These are phyloP conservation scores for Postia placenta DNA, from an alignment of 768 basidiomycete genomes.

Conservation along the genomic window DNA sequence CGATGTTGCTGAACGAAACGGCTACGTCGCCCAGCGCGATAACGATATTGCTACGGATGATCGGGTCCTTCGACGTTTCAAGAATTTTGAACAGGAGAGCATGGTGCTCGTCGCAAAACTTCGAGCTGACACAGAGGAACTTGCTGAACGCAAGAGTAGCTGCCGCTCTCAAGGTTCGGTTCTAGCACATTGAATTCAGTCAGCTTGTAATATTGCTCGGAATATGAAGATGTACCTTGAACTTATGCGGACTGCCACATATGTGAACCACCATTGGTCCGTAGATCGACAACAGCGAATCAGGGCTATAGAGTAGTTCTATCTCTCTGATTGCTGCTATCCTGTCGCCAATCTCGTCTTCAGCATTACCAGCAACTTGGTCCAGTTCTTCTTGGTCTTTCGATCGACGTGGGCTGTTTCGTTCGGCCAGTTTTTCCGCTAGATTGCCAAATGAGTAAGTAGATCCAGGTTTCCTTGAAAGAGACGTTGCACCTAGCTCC, in stretches of 20 bases:
- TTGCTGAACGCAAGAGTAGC: slow-evolving; percentile 90
- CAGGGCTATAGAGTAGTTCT: slow-evolving; percentile 79
- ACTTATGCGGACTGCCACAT: slow-evolving; percentile 84
- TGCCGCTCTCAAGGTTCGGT: slow-evolving; percentile 77
- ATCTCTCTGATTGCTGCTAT: slow-evolving; percentile 80
- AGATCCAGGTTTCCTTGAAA: no score
- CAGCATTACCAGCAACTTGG: slow-evolving; percentile 94
- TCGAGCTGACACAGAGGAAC: slow-evolving; percentile 90
- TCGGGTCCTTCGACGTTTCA: slow-evolving; percentile 84
- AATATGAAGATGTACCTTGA: slow-evolving; percentile 70
- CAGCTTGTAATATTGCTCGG: neutral
- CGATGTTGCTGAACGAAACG: slow-evolving; percentile 94
- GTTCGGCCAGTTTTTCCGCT: slow-evolving; percentile 57
- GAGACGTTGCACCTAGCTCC: slow-evolving; percentile 51
- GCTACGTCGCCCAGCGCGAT: slow-evolving; percentile 98
- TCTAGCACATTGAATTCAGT: slow-evolving; percentile 40
- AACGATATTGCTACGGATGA: slow-evolving; percentile 92
- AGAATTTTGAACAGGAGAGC: slow-evolving; percentile 89
- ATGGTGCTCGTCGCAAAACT: slow-evolving; percentile 90
- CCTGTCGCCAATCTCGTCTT: slow-evolving; percentile 95
- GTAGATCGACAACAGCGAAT: slow-evolving; percentile 77
- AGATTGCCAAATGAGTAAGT: no score
- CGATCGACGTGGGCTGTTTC: slow-evolving; percentile 30
- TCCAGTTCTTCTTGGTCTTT: slow-evolving; percentile 84
- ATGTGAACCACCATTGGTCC: slow-evolving; percentile 90